Base-by-base conservation (phyloP, 768 basidiomycete species). In the Amanita molliuscula region DNA sequence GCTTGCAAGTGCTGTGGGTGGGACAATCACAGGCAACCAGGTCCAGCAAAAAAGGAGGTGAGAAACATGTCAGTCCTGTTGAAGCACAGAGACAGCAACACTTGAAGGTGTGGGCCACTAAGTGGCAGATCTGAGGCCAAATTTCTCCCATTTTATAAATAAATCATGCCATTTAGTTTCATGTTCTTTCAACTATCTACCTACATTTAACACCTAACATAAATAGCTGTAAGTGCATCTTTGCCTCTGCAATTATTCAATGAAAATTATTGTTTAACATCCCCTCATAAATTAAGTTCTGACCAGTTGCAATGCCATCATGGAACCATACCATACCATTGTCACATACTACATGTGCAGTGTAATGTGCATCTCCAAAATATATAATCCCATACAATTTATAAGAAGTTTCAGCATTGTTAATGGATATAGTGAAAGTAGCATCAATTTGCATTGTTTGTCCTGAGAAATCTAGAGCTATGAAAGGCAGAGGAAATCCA, bases 351-450 rank as follows among this genome's bases (percentile, higher is more conserved):
- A 48, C 33, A 28, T 18, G 11, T 35, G 34, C 26, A 13, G 46
- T 47, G 35, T 10, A 47, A 26, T 47, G 46, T 31, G 26, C 37
- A 38, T 48, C 38, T 38, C 47, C 47, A 48, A 48, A 48, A 13
- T 48, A 48, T 16, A 48, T 38, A 16, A 48, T 38, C 2, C 36
- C 35, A 23, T 26, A 16, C n/a, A 48, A 41, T 34, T 48, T 48
- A 28, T 48, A 48, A n/a, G 28, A 33, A 36, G 6, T 15, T 4
- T 48, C 10, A 11, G 7, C 9, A 20, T 38, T 38, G 3, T 18
- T 18, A 38, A 38, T 38, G 37, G n/a, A 13, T 10, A 38, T 18
- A 13, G 38, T 40, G 20, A 40, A 40, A 3, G 7, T 40, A 18
- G 38, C 1, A 4, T 18, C 38, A 5, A 40, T 21, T 40, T 40